Base-by-base conservation (phyloP, 768 basidiomycete genomes). In the Xerocomellus dryophilus region DNA sequence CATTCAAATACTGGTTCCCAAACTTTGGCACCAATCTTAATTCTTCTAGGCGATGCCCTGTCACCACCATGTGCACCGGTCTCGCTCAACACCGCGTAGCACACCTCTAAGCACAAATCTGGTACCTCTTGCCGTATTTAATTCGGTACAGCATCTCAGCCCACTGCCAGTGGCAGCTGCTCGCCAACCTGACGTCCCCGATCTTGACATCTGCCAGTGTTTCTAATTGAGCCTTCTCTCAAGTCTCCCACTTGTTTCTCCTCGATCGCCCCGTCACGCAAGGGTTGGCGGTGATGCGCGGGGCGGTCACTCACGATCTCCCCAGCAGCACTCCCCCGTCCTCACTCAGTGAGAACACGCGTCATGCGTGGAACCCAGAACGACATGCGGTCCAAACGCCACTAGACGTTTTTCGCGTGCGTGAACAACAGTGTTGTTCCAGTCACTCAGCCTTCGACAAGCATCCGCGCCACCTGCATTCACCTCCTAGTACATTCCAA, bases 391-490 rank as follows among this genome's bases (percentile, higher is more conserved):
- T 47, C 21, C 46, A 43, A 38, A 63, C 69, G 64, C 67, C 69
- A 71, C 67, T 59, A 53, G 62, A 43, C 62, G 54, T 59, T 59
- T 63, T 41, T 69, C 66, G 67, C 67, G 55, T 69, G 67, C 61
- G 54, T 61, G 27, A 54, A 54, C 53, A n/a, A n/a, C n/a, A n/a
- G n/a, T 2, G 36, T 65, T 58, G 40, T 42, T 32, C 61, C 57
- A 47, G 36, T 40, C 53, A 50, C 44, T 55, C 45, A 46, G 35
- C 40, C 21, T 25, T 61, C 6, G 52, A 49, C 50, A 44, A 34
- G 35, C 51, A 34, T 31, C 29, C 34, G 51, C 34, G 42, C 49
- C 50, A 48, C 52, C 45, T n/a, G 36, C 44, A 38, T 50, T 44
- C 41, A 39, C 38, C 50, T 18, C 15, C 48, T 42, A n/a, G n/a